A percentile compares a stretch with the other conserved stretches of the same genome.
Evolutionary conservation across 2,329 filamentous ascomycete species (phyloP).

Genomic region (Colletotrichum lupini): DNA sequence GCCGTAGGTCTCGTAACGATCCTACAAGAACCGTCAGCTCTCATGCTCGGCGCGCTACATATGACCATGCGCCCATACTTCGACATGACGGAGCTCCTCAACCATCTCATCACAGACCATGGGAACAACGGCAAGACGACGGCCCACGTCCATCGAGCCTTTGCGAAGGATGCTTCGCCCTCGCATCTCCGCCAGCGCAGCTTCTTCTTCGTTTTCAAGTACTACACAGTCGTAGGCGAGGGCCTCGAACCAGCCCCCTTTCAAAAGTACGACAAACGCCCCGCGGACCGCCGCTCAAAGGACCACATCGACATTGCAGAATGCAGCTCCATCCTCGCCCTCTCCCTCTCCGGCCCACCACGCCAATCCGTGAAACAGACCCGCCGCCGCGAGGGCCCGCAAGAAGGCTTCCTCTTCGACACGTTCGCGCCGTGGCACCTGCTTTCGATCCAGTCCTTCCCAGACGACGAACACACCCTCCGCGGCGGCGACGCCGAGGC

Average conservation of each 20-base stretch:
- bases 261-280: constrained; percentile 66
- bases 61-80: constrained; percentile 67
- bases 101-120: constrained; percentile 62
- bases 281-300: constrained; percentile 48
- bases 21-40: constrained; percentile 69
- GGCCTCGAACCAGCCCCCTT: constrained; percentile 67
- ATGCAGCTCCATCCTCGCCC: constrained; percentile 68
- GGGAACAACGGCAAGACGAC: constrained; percentile 55
- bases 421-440: constrained; percentile 71
- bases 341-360: constrained; percentile 65
- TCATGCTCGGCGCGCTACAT: constrained; percentile 69
- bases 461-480: constrained; percentile 67
- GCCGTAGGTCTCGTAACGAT: constrained; percentile 69
- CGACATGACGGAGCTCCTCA: constrained; percentile 71
- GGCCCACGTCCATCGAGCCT: constrained; percentile 64
- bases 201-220: constrained; percentile 74
- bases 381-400: constrained; percentile 56
- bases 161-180: constrained; percentile 44
- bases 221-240: constrained; percentile 70
- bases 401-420: constrained; percentile 65
- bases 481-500: constrained; percentile 62
- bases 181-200: constrained; percentile 61
- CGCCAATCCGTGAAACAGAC: constrained; percentile 61
- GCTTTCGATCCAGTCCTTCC: constrained; percentile 67
- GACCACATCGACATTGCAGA: constrained; percentile 69